Evolutionary conservation across 345 rosid genomes (phyloP).

Genomic region (Orychophragmus violaceus): DNA sequence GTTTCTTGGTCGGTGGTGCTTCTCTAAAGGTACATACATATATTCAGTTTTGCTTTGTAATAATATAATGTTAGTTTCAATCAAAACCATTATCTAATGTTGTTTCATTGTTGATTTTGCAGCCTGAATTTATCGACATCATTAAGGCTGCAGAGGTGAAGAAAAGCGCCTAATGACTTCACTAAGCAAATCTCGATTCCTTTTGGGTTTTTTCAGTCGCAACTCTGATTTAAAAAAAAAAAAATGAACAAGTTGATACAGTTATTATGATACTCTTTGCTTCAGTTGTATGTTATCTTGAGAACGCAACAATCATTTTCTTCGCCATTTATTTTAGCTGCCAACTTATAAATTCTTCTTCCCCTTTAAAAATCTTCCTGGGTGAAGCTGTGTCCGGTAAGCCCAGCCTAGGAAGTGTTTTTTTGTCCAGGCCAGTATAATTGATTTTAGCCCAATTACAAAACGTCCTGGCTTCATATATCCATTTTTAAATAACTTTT

Average conservation of each 20-base stretch:
- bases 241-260: constrained; percentile 21
- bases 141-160: constrained; percentile 35
- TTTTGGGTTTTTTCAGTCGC: neutral
- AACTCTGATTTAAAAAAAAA: neutral
- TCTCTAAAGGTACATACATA: constrained; percentile 57
- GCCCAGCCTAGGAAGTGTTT: neutral
- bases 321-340: constrained; percentile 1
- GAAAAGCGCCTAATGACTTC: constrained; percentile 23
- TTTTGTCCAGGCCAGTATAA: neutral
- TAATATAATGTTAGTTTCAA: neutral
- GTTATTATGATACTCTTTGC: constrained; percentile 14
- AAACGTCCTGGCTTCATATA: neutral
- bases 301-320: neutral
- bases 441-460: neutral
- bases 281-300: constrained; percentile 11
- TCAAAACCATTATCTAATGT: neutral
- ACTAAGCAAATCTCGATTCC: neutral
- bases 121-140: constrained; percentile 36
- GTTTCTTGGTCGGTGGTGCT: constrained; percentile 92
- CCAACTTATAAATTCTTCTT: neutral
- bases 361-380: neutral
- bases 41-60: neutral
- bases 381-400: neutral
- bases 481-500: neutral
- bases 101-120: neutral